Evolutionary conservation across 106 monocot species (phyloP), one percentile per base, ranked within the genome.

Genomic region (Dactylorhiza incarnata): DNA sequence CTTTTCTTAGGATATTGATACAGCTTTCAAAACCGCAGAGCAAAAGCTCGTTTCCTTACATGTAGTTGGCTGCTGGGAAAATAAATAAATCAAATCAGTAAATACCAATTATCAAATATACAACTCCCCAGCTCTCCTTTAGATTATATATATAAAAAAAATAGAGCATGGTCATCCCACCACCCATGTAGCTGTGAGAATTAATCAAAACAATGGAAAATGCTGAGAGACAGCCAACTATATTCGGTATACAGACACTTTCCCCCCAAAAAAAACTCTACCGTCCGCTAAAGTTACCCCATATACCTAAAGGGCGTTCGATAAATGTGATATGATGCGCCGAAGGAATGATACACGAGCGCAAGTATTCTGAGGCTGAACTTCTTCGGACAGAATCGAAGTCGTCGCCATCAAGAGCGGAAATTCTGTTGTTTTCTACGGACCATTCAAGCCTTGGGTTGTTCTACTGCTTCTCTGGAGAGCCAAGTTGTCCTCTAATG

Each of bases 201-300:
- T 65, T 26, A 37, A 65, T 65, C 65, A 65, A 65, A 65, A 65
- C 65, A 37, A 65, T 65, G 13, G 29, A 65, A 65, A 24, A 37
- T 0, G 37, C 65, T 37, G 12, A 29, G 65, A 65, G 65, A 65
- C 12, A 3, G 29, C 11, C 65, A 65, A 65, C 65, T 65, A 65
- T 17, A 17, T 45, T 46, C 44, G 17, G 45, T 69, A 46, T 69
- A 69, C 69, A 81, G 24, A 24, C 26, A 54, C 56, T 49, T 20
- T 47, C 45, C 45, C 59, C 45, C 45, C 49, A 59, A 71, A 70
- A 81, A 71, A 81, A 71, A 69, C 54, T 75, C 45, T 80, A 48
- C 49, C 49, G 71, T 80, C 67, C 76, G 73, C 80, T 73, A 80
- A 73, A 73, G 61, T 67, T 84, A 77, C 76, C 76, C 26, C 56